A percentile compares a stretch with the other conserved stretches of the same genome.
phyloP scores from a whole-genome alignment of 2,329 filamentous ascomycete species.

The Phoma herbarum region DNA sequence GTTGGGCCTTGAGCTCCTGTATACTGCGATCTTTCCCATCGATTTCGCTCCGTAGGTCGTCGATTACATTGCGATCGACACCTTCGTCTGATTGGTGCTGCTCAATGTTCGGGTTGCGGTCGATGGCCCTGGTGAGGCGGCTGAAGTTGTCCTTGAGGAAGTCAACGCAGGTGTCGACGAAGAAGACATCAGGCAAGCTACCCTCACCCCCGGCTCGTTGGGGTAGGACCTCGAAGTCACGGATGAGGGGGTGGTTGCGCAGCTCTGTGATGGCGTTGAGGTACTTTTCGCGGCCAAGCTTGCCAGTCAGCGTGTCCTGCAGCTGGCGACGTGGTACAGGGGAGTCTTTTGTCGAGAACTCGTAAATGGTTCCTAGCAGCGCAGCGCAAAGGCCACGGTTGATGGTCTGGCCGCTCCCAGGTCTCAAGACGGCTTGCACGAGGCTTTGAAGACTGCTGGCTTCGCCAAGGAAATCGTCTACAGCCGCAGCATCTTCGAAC shows the following conservation, averaged over 20 bases:
- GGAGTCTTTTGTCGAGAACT: slow-evolving; percentile 97
- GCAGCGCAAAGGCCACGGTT: slow-evolving; percentile 85
- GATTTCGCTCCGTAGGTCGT: slow-evolving; percentile 79
- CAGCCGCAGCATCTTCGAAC: slow-evolving; percentile 88
- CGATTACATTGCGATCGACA: slow-evolving; percentile 91
- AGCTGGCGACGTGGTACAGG: slow-evolving; percentile 83
- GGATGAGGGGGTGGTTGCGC: slow-evolving; percentile 77
- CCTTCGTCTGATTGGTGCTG: slow-evolving; percentile 86
- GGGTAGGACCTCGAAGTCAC: slow-evolving; percentile 88
- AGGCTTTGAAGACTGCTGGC: slow-evolving; percentile 91
- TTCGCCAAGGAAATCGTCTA: slow-evolving; percentile 92
- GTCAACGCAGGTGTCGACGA: slow-evolving; percentile 86
- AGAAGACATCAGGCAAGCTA: slow-evolving; percentile 79
- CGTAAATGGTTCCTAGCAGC: slow-evolving; percentile 87
- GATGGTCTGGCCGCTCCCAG: slow-evolving; percentile 65
- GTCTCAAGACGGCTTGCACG: slow-evolving; percentile 72
- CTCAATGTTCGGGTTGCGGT: slow-evolving; percentile 88
- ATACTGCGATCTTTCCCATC: slow-evolving; percentile 73
- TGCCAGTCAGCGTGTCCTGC: slow-evolving; percentile 77
- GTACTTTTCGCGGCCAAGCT: slow-evolving; percentile 86
- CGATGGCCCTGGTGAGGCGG: slow-evolving; percentile 81
- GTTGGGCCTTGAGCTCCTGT: slow-evolving; percentile 65
- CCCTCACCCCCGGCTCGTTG: slow-evolving; percentile 64
- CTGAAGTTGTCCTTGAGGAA: slow-evolving; percentile 97
- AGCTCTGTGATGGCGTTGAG: slow-evolving; percentile 81